phyloP scores from a whole-genome alignment of 2,329 filamentous ascomycete species.

The Talaromyces sp. region DNA sequence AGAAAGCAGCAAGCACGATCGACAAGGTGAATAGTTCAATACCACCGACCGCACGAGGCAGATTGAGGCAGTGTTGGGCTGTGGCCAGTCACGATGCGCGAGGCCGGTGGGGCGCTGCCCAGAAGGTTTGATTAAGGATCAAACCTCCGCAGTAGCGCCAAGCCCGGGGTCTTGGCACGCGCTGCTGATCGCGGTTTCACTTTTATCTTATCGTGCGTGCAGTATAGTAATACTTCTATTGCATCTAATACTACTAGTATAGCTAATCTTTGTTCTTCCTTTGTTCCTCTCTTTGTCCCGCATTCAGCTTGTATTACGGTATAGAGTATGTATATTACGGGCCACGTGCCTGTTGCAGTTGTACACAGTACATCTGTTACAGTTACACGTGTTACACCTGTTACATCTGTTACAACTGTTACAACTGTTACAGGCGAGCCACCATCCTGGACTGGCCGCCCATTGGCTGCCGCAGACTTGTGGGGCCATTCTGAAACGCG shows the following conservation, averaged over 20 bases:
- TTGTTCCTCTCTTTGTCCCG: too few relatives aligned
- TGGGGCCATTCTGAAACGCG: neutral
- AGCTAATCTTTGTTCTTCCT: too few relatives aligned
- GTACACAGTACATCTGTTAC: too few relatives aligned
- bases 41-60: neutral
- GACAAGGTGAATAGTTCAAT: neutral
- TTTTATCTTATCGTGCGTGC: neutral
- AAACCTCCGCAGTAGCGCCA: neutral
- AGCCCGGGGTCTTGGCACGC: neutral
- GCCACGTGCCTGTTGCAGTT: too few relatives aligned
- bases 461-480: neutral
- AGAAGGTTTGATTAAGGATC: conserved; percentile 1
- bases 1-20: neutral
- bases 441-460: neutral
- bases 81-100: neutral
- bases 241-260: too few relatives aligned
- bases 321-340: too few relatives aligned
- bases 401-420: neutral
- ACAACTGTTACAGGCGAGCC: neutral
- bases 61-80: neutral
- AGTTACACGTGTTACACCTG: neutral
- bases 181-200: neutral
- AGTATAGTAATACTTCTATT: too few relatives aligned
- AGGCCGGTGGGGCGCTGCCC: neutral
- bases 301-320: too few relatives aligned